Conservation (phyloP, 192 early-diverging fungal genomes). For the Gonapodya prolifera region DNA sequence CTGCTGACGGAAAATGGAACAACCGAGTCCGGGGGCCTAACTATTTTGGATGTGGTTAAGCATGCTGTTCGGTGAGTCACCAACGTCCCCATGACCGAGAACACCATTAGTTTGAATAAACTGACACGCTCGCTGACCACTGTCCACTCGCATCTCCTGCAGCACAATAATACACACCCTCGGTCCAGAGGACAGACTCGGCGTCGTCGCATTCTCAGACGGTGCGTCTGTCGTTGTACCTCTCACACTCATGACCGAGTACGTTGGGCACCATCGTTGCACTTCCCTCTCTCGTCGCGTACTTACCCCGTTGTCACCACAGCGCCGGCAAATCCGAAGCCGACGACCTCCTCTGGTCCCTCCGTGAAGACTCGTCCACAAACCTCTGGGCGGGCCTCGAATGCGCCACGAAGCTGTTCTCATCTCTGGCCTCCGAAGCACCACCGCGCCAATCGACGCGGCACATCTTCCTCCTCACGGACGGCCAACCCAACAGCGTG, state of each 20-base stretch:
- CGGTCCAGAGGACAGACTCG: slow-evolving; percentile 8
- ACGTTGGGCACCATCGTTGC: no score
- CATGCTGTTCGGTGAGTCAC: no score
- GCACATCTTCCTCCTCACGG: slow-evolving; percentile 15
- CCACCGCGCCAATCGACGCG: no score
- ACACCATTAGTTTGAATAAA: no score
- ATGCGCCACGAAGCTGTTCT: slow-evolving; percentile 1
- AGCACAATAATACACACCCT: slow-evolving; percentile 15
- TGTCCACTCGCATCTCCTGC: neutral
- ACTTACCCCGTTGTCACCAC: no score
- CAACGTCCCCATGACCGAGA: no score
- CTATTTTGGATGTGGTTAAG: slow-evolving; percentile 18
- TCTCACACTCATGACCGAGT: neutral
- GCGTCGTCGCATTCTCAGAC: slow-evolving; percentile 18
- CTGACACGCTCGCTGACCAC: no score
- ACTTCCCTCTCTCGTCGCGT: neutral
- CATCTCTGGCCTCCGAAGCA: no score
- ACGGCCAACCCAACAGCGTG: slow-evolving; percentile 9
- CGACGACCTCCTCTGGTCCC: no score
- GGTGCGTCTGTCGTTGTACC: slow-evolving; percentile 7
- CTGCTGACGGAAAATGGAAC: no score
- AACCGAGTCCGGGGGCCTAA: slow-evolving; percentile 13
- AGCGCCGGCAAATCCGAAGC: no score
- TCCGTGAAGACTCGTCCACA: slow-evolving; percentile 10
- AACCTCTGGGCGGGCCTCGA: slow-evolving; percentile 15